phyloP scores from a whole-genome alignment of 352 stramenopile species.

The Phytophthora nicotianae region DNA sequence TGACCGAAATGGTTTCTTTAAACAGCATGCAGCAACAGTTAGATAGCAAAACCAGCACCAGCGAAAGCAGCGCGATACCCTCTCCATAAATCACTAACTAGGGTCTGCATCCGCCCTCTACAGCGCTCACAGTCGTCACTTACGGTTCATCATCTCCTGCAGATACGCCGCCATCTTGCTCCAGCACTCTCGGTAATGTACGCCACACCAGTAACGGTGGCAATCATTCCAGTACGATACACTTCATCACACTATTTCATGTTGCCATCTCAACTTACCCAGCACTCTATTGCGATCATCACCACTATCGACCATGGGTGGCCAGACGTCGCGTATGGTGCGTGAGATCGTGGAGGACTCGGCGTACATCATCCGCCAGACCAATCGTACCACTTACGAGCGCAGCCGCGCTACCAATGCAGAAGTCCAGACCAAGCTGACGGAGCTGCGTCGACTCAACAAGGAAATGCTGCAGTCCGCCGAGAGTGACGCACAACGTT shows the following conservation, averaged over 20 bases:
- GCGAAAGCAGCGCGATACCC: background rate
- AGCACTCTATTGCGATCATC: background rate
- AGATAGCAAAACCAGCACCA: background rate
- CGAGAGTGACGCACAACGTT: slow-evolving; percentile 54
- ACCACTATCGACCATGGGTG: slow-evolving; percentile 51
- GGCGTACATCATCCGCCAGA: slow-evolving; percentile 81
- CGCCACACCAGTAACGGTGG: slow-evolving; percentile 10
- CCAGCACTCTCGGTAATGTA: slow-evolving; percentile 16
- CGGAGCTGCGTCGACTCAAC: slow-evolving; percentile 60
- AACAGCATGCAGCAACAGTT: slow-evolving; percentile 1
- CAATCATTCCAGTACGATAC: slow-evolving; percentile 17
- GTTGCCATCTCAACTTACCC: background rate
- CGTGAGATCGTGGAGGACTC: slow-evolving; percentile 80
- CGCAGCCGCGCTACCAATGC: slow-evolving; percentile 53
- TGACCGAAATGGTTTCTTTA: slow-evolving; percentile 92
- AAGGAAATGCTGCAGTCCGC: slow-evolving; percentile 65
- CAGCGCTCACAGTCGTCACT: slow-evolving; percentile 22
- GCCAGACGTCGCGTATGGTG: slow-evolving; percentile 83
- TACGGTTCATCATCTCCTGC: slow-evolving; percentile 86
- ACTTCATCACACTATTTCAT: slow-evolving; percentile 2
- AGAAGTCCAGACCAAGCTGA: slow-evolving; percentile 67
- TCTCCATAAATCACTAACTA: slow-evolving; percentile 3
- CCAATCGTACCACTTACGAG: slow-evolving; percentile 71
- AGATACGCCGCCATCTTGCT: slow-evolving; percentile 81
- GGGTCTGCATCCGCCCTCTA: background rate